Conservation (phyloP, 306 rosid genomes). For the Prunus mongolica region DNA sequence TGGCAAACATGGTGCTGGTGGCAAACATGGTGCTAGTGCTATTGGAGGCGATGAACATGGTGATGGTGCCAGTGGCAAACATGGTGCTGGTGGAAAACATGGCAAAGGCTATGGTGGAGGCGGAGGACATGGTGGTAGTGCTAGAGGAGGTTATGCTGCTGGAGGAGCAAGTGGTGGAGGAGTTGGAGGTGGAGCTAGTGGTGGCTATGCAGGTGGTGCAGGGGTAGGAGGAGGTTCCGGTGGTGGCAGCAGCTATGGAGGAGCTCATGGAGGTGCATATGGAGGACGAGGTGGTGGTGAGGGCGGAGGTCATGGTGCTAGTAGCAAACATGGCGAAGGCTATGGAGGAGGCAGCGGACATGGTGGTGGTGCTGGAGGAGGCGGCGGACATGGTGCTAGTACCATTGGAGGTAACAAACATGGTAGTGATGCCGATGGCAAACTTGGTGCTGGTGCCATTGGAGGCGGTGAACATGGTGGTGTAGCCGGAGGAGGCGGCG, state of each 20-base stretch:
- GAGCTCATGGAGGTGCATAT: conserved; percentile 41
- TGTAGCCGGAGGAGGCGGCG: neutral
- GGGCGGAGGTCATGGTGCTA: conserved; percentile 33
- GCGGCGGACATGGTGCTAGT: too few species aligned
- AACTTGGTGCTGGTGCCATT: too few species aligned
- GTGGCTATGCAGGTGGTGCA: neutral
- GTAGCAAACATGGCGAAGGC: conserved; percentile 2
- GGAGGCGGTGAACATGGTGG: too few species aligned
- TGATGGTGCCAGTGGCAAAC: too few species aligned
- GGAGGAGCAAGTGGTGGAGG: conserved; percentile 28
- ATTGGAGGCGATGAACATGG: neutral
- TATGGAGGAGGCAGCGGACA: conserved; percentile 7
- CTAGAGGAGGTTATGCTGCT: conserved; percentile 14
- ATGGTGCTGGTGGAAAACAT: neutral
- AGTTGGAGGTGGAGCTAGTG: too few species aligned
- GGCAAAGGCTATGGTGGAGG: conserved; percentile 18
- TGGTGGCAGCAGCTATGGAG: conserved; percentile 25
- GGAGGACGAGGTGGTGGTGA: conserved; percentile 40
- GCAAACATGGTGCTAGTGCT: neutral
- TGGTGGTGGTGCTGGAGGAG: conserved; percentile 15
- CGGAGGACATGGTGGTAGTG: conserved; percentile 18
- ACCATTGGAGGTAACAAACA: too few species aligned
- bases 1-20: neutral
- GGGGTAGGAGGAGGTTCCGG: conserved; percentile 31
- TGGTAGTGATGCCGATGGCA: too few species aligned